phyloP scores from a whole-genome alignment of 108 stramenopile genomes.

The Fragilariopsis cylindrus region DNA sequence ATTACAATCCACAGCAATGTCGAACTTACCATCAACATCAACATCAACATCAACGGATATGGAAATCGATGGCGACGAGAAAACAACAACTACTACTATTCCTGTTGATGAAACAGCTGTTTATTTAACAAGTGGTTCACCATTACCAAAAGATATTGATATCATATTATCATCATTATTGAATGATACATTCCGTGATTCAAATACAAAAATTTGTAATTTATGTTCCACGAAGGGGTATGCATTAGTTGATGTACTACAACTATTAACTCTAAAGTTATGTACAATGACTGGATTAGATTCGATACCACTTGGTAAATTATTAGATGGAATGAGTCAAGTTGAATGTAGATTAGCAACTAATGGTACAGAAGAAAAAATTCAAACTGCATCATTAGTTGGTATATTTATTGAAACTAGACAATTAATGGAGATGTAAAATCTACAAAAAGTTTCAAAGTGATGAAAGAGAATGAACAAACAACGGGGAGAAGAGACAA shows the following conservation, averaged over 20 bases:
- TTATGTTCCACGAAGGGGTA: constrained; percentile 77
- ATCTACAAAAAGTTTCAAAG: background rate
- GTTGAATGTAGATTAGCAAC: constrained; percentile 77
- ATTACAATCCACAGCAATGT: constrained; percentile 88
- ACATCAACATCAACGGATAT: background rate
- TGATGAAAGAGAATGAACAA: background rate
- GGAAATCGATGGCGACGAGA: background rate
- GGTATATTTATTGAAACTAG: constrained; percentile 77
- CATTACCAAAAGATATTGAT: constrained; percentile 71
- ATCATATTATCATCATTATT: constrained; percentile 61
- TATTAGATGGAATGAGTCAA: constrained; percentile 80
- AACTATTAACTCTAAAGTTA: constrained; percentile 51
- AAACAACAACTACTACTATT: background rate
- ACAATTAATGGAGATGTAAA: constrained; percentile 22
- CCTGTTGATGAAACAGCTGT: constrained; percentile 66
- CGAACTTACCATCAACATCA: constrained; percentile 8
- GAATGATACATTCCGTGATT: constrained; percentile 65
- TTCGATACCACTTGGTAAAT: constrained; percentile 52
- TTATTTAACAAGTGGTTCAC: constrained; percentile 84
- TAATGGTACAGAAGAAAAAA: constrained; percentile 74
- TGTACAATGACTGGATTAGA: constrained; percentile 56
- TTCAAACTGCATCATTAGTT: constrained; percentile 80
- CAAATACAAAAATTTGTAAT: constrained; percentile 50
- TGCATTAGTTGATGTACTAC: constrained; percentile 75
- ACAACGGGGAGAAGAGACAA: background rate